Conservation (phyloP, 495 filamentous ascomycete genomes). For the Podospora comata region DNA sequence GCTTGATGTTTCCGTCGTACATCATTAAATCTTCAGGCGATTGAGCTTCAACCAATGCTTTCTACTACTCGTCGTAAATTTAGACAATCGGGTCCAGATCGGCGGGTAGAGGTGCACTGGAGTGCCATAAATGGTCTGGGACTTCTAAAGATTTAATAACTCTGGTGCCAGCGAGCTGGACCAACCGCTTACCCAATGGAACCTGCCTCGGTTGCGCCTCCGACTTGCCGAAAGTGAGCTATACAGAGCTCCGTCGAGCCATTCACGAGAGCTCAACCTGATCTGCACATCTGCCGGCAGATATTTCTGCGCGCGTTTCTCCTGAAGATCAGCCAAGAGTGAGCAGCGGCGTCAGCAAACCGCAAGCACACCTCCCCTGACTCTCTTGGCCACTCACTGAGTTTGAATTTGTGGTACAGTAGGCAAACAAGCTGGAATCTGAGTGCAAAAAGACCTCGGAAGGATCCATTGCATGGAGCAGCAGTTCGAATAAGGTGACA, state of each 20-base stretch:
- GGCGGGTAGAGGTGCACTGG: not conserved
- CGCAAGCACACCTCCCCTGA: not conserved
- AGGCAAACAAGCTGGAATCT: not conserved
- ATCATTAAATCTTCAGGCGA: not conserved
- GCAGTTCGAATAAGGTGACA: not conserved
- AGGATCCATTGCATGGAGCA: not conserved
- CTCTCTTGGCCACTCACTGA: not conserved
- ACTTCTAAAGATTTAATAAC: too few relatives aligned
- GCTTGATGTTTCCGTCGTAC: not conserved
- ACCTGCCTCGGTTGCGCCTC: not conserved
- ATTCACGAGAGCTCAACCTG: constrained; percentile 37
- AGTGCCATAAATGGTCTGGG: not conserved
- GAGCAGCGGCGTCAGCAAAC: not conserved
- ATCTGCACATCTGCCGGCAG: not conserved
- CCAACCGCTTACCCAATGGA: not conserved
- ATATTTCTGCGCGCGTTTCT: not conserved
- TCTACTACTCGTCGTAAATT: not conserved
- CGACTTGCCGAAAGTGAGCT: not conserved
- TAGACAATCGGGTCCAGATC: not conserved
- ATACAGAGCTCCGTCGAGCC: not conserved
- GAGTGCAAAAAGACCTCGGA: not conserved
- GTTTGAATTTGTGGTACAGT: not conserved
- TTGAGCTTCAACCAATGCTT: not conserved
- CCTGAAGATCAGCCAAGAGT: not conserved
- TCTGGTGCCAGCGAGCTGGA: not conserved